These are phyloP conservation scores for Pichia sp. DNA, from an alignment of 1,139 yeast species.

Conservation along the genomic window DNA sequence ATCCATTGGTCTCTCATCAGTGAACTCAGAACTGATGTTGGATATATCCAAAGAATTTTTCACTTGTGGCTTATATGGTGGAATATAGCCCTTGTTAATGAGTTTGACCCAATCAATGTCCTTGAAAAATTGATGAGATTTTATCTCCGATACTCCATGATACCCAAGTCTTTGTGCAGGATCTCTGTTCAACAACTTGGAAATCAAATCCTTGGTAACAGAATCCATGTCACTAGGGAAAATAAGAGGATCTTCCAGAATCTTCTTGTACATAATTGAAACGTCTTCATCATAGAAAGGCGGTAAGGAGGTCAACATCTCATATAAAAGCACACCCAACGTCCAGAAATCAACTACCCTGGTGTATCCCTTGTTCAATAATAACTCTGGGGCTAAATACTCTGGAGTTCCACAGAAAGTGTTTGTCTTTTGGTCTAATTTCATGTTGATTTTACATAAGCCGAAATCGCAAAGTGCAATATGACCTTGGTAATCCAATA, in stretches of 20 bases:
- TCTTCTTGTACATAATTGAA: constrained; percentile 92
- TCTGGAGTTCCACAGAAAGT: constrained; percentile 98
- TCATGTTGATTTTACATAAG: constrained; percentile 90
- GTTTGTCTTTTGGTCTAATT: constrained; percentile 60
- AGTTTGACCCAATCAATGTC: constrained; percentile 90
- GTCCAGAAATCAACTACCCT: constrained; percentile 99
- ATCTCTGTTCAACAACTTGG: constrained; percentile 76
- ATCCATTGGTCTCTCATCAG: constrained; percentile 90
- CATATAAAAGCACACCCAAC: constrained; percentile 84
- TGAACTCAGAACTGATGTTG: constrained; percentile 89
- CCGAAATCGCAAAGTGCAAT: constrained; percentile 98
- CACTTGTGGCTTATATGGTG: constrained; percentile 94
- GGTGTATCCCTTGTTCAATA: constrained; percentile 89
- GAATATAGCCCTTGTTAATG: constrained; percentile 81
- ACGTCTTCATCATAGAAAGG: constrained; percentile 94
- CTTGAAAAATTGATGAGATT: constrained; percentile 78
- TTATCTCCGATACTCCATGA: constrained; percentile 81
- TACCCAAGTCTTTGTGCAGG: constrained; percentile 74
- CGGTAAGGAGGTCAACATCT: constrained; percentile 95
- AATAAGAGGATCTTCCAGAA: constrained; percentile 78
- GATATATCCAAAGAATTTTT: constrained; percentile 83
- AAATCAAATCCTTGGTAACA: constrained; percentile 80
- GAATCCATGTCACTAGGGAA: constrained; percentile 88
- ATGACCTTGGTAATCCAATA: constrained; percentile 93
- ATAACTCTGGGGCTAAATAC: constrained; percentile 89